phyloP scores from a whole-genome alignment of 176 grass and related monocot species.

The Alopecurus myosuroides region DNA sequence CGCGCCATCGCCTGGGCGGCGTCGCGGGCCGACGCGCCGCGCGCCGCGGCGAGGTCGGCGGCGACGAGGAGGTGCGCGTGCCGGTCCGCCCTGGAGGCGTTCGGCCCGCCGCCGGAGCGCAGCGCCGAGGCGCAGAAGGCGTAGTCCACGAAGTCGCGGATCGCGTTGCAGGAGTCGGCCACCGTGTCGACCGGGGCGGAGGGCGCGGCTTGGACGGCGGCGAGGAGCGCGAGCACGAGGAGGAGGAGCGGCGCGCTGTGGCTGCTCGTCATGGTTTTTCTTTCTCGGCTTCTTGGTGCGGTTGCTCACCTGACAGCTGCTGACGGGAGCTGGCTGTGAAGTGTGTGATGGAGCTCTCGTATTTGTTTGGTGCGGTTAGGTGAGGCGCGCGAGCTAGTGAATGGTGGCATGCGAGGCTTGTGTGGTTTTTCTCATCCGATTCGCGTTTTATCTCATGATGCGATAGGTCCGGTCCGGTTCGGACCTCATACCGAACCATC shows the following conservation, averaged over 20 bases:
- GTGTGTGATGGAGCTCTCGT: neutral
- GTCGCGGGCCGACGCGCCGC: neutral
- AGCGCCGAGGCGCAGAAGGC: conserved; percentile 23
- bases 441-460: too few relatives aligned
- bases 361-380: neutral
- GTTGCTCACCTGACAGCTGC: neutral
- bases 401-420: neutral
- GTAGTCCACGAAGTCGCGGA: conserved; percentile 29
- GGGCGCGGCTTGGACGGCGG: neutral
- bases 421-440: neutral
- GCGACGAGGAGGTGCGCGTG: conserved; percentile 35
- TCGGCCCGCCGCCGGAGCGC: neutral
- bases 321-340: neutral
- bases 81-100: neutral
- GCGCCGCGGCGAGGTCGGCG: conserved; percentile 16
- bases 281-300: neutral
- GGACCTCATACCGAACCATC: too few relatives aligned
- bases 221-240: neutral
- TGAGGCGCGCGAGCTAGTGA: neutral
- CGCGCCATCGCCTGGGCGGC: neutral
- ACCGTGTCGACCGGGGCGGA: neutral
- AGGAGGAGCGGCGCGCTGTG: neutral
- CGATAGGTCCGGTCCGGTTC: too few relatives aligned
- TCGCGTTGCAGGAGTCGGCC: neutral
- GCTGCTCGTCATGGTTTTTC: neutral